Evolutionary conservation across 192 early-diverging fungal species (phyloP).

Genomic region (Oehlia diaphana): DNA sequence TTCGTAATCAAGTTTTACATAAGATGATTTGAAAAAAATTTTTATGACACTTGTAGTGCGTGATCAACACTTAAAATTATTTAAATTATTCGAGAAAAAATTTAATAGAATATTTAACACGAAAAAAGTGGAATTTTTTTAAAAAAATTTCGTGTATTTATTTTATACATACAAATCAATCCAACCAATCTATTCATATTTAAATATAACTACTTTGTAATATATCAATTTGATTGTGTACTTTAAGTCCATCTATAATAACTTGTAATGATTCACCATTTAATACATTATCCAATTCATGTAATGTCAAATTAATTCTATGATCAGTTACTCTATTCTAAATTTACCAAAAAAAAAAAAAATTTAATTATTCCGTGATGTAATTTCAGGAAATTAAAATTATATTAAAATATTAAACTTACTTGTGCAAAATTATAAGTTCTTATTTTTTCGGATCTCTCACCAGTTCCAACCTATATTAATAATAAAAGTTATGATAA

Average conservation of each 20-base stretch:
- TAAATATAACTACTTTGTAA: constrained; percentile 1
- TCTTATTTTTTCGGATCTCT: constrained; percentile 79
- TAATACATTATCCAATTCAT: constrained; percentile 68
- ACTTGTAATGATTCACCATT: constrained; percentile 51
- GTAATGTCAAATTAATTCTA: constrained; percentile 71
- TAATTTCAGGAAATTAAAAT: no score
- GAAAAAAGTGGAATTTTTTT: no score
- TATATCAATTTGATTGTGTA: constrained; percentile 38
- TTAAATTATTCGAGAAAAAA: no score
- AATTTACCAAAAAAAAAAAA: background rate
- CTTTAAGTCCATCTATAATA: constrained; percentile 41
- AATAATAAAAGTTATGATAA: background rate
- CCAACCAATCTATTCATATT: background rate
- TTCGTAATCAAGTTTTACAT: no score
- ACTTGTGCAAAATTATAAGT: constrained; percentile 83
- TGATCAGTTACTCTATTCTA: constrained; percentile 80
- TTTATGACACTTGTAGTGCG: no score
- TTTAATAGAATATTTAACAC: no score
- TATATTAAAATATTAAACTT: constrained; percentile 5
- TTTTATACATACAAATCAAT: no score
- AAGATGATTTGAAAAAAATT: no score
- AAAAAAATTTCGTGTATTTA: no score
- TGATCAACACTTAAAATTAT: no score
- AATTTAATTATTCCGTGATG: no score
- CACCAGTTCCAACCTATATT: constrained; percentile 58